Base-by-base conservation (phyloP, 768 basidiomycete species). In the Strobilomyces dryophilus region DNA sequence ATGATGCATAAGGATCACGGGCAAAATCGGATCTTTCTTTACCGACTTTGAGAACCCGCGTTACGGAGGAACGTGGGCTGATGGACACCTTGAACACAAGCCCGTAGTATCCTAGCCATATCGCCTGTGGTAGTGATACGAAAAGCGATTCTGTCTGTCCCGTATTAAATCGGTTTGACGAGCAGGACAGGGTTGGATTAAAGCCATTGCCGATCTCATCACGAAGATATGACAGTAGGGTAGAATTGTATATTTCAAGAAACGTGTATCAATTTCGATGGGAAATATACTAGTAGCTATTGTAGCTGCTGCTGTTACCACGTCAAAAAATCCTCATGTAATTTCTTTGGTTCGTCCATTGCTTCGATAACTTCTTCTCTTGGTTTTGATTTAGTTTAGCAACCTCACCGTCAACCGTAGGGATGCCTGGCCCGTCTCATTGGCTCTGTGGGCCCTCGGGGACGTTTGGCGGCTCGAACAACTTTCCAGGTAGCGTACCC, bases 121-220 rank as follows among this genome's bases (percentile, higher is more conserved):
- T 97, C 56, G 91, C 92, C 3, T 98, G 95, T 64, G 94, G 98
- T 60, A 89, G 84, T 20, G 83, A 86, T 49, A 95, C 95, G 2
- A 85, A 86, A 63, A 91, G 89, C 61, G 95, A 98, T 68, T 83
- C 98, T 46, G 94, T 97, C 21, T 74, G 88, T 46, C 95, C 95
- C 21, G 81, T 76, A 3, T 56, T 81, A 14, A 71, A 65, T 6
- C 92, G 84, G 3, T 98, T 95, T 62, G 78, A 84, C 56, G 80
- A 84, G 20, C 85, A 88, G 46, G 95, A 98, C 68, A 73, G 75
- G 63, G 67, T 66, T n/a, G 94, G 93, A 15, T 67, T 97, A 55
- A 90, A 72, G 78, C 71, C 60, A 87, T 95, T 47, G 81, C 82
- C 21, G 68, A 76, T 55, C 69, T 91, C 48, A 70, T 93, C 24